A percentile compares a stretch with the other conserved stretches of the same genome.
phyloP scores from a whole-genome alignment of 2,329 filamentous ascomycete genomes.

The Myriangium duriaei region DNA sequence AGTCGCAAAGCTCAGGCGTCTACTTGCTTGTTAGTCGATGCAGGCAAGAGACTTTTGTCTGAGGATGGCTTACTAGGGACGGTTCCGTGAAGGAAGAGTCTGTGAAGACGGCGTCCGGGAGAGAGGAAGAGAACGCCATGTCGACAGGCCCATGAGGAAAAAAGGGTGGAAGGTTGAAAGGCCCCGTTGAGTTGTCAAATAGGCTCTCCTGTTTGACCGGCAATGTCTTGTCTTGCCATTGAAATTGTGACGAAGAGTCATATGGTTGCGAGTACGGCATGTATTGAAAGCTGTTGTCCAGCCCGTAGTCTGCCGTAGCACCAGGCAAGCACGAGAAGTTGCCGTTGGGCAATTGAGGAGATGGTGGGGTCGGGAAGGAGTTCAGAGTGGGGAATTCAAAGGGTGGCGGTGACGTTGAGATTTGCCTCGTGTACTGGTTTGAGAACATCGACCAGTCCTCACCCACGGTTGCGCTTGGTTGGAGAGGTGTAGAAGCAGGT shows the following conservation, averaged over 20 bases:
- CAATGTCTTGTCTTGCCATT: conserved; percentile 14
- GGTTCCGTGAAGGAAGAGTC: conserved; percentile 34
- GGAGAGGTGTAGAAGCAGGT: neutral
- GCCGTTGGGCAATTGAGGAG: conserved; percentile 4
- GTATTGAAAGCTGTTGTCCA: conserved; percentile 25
- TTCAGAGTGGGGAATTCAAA: conserved; percentile 41
- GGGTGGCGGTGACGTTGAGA: conserved; percentile 59
- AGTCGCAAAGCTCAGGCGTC: conserved; percentile 68
- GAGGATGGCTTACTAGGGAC: conserved; percentile 18
- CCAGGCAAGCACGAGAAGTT: conserved; percentile 5
- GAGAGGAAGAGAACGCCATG: conserved; percentile 46
- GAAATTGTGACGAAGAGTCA: conserved; percentile 15
- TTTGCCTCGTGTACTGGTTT: conserved; percentile 53
- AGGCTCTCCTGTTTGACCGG: conserved; percentile 57
- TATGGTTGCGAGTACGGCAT: conserved; percentile 45
- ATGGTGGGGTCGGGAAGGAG: conserved; percentile 6
- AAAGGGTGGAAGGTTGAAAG: conserved; percentile 54
- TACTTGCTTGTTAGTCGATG: conserved; percentile 27
- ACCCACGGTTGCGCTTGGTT: conserved; percentile 2
- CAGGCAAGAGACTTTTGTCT: conserved; percentile 14
- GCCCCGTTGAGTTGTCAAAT: conserved; percentile 46
- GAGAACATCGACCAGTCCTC: conserved; percentile 56
- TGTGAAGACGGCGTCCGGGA: conserved; percentile 59
- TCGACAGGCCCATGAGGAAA: conserved; percentile 53
- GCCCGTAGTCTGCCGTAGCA: neutral